Evolutionary conservation across 306 rosid genomes (phyloP), one percentile per base, ranked within the genome.

Genomic region (Quercus mongolica): DNA sequence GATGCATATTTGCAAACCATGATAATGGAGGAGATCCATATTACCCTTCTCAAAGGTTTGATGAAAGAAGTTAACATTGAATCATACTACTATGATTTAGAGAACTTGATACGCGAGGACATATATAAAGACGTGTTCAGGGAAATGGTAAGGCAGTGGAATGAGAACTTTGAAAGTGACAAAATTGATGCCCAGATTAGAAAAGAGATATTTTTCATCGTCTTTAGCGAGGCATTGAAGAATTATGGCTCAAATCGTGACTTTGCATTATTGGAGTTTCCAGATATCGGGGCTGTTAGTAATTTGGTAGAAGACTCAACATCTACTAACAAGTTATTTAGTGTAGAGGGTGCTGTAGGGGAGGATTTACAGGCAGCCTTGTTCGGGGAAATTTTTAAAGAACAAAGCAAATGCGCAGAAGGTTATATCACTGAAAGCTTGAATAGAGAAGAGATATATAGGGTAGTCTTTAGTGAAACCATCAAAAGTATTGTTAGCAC

Each of bases 81-180:
- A 28, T 67, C 80, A 54, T 20, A 31, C n/a, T n/a, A 41, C 67
- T 72, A 59, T 69, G 86, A 87, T 15, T 71, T 85, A 30, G 91
- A 89, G 86, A 86, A 54, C 31, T 74, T 74, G 58, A 73, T 84
- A 78, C 74, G 85, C 57, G 87, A 86, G 10, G 55, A 21, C 56
- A 74, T 86, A 49, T 83, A 63, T 51, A 78, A 75, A 74, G 81
- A 54, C 56, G 52, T 77, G 62, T 76, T 84, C 5, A 81, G 75
- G 28, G 88, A 90, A 79, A 46, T 33, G 73, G 49, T 83, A 41
- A 69, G 74, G 69, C 92, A 87, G 82, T 81, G 82, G 90, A 86
- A 88, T 61, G 88, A 81, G 44, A 73, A 28, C 49, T 68, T 11
- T 31, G 90, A 84, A 69, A 78, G 51, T 54, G n/a, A 81, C 56